These are phyloP conservation scores for Gaultheria prostrata DNA, from an alignment of 148 eudicot genomes.

Conservation along the genomic window DNA sequence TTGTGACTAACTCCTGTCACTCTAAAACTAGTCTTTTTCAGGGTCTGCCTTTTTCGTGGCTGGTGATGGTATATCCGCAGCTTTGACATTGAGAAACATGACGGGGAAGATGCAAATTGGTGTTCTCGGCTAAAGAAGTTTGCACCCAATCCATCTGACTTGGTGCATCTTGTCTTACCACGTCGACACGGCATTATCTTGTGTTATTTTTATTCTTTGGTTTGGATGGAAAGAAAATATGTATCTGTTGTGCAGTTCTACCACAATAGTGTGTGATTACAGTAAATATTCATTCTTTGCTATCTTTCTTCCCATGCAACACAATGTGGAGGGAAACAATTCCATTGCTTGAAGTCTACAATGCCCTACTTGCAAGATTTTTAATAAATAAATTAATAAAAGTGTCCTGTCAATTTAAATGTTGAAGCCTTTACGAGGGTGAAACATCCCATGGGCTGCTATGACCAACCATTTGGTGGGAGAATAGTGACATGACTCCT, in stretches of 20 bases:
- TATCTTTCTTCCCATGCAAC: not conserved
- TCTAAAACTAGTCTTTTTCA: conserved; percentile 1
- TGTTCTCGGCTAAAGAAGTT: conserved; percentile 1
- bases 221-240: not conserved
- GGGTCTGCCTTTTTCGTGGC: not conserved
- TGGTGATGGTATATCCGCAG: not conserved
- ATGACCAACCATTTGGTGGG: not conserved
- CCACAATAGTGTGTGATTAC: not conserved
- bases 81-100: conserved; percentile 9
- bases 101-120: conserved; percentile 8
- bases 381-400: not conserved
- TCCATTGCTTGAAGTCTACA: not conserved
- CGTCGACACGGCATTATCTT: not conserved
- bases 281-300: not conserved
- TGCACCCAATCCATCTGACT: not conserved
- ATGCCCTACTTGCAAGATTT: not conserved
- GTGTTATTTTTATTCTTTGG: not conserved
- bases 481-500: not conserved
- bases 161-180: not conserved
- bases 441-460: not conserved
- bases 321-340: not conserved
- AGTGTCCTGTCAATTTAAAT: not conserved
- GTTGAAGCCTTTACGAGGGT: not conserved
- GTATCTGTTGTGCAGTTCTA: not conserved
- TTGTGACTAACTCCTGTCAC: not conserved